Evolutionary conservation across 257 asterid genomes (phyloP), one percentile per base, ranked within the genome.

Genomic region (Nyctanthes arbortristis): DNA sequence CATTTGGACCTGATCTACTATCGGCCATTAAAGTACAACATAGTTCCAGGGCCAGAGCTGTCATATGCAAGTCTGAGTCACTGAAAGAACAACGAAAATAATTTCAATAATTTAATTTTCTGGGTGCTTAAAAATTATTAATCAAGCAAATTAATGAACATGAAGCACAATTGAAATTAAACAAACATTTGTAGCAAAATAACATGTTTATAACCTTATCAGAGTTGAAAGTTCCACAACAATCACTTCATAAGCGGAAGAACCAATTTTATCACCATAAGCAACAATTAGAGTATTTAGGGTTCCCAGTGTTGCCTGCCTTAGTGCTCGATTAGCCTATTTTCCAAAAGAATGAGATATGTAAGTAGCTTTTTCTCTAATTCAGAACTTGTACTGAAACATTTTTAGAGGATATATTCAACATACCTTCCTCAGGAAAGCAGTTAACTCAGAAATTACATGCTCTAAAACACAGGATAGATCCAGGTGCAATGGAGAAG

Each of bases 1-100:
- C 96, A 80, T 79, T 94, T 33, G 97, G 87, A 75, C 88, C 89
- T 65, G 99, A 85, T 79, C 97, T 92, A 78, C 83, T 91, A 84
- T 91, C 99, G 45, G 97, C 95, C 99, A 94, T 94, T 77, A 89
- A 68, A 2, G 99, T 94, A 74, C 92, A 86, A 70, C 99, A 94
- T 20, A 94, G 82, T 70, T 94, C 99, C 83, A 91, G 84, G 33
- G 99, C 96, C 33, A 89, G 85, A 71, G 98, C 97, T 66, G 99
- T 85, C 99, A 94, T 94, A 72, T 89, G 99, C 84, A 94, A 79
- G 79, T 94, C 99, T 9, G 95, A 88, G 80, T 94, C 99, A 74
- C 98, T 94, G 84, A 73, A 68, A 70, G 69, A 64, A 84, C 65
- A 27, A 59, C 39, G 54, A 59, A 31, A 45, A 69, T n/a, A 29